Evolutionary conservation across 2,329 filamentous ascomycete genomes (phyloP).

Genomic region (Hysterium pulicare): DNA sequence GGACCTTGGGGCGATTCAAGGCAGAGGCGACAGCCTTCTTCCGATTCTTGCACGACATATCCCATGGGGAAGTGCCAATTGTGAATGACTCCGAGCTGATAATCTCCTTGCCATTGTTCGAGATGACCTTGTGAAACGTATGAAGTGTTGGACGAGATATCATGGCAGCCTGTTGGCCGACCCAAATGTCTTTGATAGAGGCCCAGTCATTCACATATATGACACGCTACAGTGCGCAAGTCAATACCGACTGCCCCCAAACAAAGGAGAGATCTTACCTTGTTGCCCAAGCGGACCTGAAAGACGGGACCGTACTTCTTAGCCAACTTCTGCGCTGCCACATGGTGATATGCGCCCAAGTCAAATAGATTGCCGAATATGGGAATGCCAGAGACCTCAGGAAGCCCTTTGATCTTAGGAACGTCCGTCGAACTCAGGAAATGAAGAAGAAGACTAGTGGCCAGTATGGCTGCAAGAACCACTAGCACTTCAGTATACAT

Average conservation of each 20-base stretch:
- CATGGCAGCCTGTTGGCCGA: constrained; percentile 6
- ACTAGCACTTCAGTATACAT: neutral
- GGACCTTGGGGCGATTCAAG: constrained; percentile 4
- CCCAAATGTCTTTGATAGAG: constrained; percentile 13
- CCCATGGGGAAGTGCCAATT: constrained; percentile 8
- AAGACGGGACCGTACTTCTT: constrained; percentile 63
- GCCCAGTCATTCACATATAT: constrained; percentile 4
- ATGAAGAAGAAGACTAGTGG: neutral
- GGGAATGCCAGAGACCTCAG: constrained; percentile 60
- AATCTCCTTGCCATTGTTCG: neutral
- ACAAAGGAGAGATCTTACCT: constrained; percentile 1
- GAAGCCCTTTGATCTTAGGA: constrained; percentile 59
- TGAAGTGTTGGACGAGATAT: constrained; percentile 6
- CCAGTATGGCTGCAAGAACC: neutral
- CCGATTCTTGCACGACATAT: constrained; percentile 2
- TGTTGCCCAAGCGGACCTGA: constrained; percentile 50
- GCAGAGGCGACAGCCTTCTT: constrained; percentile 7
- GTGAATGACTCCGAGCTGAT: constrained; percentile 4
- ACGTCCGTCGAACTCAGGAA: constrained; percentile 51
- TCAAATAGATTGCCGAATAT: constrained; percentile 63
- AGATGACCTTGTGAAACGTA: constrained; percentile 8
- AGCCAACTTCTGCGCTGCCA: constrained; percentile 54
- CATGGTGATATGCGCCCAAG: constrained; percentile 57
- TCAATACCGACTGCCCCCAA: constrained; percentile 2
- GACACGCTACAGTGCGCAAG: constrained; percentile 5